Conservation (phyloP, 2,329 filamentous ascomycete genomes). For the Monilinia fructicola region DNA sequence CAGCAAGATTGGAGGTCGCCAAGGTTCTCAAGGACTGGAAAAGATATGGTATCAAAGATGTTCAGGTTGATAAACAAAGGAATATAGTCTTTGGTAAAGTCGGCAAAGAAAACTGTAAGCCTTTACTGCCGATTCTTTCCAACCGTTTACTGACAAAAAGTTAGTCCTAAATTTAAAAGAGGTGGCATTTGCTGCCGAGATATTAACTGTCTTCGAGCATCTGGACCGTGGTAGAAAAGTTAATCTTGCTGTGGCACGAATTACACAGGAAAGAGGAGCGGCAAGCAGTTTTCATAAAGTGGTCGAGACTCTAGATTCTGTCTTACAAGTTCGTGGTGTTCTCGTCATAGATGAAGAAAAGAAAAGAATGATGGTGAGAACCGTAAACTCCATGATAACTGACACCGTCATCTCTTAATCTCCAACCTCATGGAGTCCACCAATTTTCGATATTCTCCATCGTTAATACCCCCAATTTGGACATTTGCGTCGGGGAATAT, state of each 20-base stretch:
- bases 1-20: conserved; percentile 74
- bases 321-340: conserved; percentile 64
- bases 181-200: conserved; percentile 82
- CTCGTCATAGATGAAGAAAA: conserved; percentile 67
- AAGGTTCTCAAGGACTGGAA: conserved; percentile 64
- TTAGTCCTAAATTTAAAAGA: conserved; percentile 78
- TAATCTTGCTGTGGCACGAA: conserved; percentile 75
- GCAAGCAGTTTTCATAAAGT: conserved; percentile 86
- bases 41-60: conserved; percentile 69
- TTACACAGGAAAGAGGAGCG: conserved; percentile 89
- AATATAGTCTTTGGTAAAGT: conserved; percentile 80
- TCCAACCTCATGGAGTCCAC: neutral
- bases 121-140: neutral
- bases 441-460: conserved; percentile 6
- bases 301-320: conserved; percentile 70
- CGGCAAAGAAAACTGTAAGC: conserved; percentile 74
- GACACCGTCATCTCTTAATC: neutral
- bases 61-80: conserved; percentile 74
- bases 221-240: conserved; percentile 72
- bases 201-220: conserved; percentile 66
- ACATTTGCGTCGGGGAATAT: conserved; percentile 7
- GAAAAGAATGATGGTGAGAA: conserved; percentile 72
- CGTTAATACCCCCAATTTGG: conserved; percentile 11
- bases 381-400: conserved; percentile 43
- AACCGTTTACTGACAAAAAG: conserved; percentile 27